Conservation (phyloP, 1,284 basidiomycete species). For the Ganoderma lingzhi region DNA sequence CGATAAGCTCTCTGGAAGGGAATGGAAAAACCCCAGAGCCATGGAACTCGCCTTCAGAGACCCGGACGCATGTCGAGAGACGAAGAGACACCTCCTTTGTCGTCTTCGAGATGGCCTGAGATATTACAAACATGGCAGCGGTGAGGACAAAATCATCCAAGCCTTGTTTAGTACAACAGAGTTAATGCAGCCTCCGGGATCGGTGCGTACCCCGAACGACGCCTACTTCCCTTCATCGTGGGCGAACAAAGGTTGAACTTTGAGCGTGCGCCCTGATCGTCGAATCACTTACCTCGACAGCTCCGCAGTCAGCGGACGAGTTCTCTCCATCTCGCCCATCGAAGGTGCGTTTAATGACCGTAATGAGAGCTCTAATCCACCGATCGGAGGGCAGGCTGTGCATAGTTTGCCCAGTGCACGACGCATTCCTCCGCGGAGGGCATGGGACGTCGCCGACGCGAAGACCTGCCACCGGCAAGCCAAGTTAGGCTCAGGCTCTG, state of each 20-base stretch:
- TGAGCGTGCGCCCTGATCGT: not conserved
- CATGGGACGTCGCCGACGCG: not conserved
- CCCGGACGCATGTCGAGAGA: not conserved
- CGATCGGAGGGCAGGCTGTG: not conserved
- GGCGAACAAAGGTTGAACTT: not conserved
- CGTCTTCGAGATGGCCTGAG: not conserved
- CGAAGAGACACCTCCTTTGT: not conserved
- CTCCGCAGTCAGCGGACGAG: not conserved
- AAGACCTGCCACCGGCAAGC: not conserved
- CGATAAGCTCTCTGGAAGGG: not conserved
- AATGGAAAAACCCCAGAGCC: not conserved
- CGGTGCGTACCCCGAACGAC: not conserved
- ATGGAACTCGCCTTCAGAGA: not conserved
- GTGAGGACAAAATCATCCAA: not conserved
- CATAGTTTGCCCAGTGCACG: not conserved
- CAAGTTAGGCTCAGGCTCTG: not conserved
- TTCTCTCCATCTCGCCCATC: not conserved
- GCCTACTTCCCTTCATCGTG: not conserved
- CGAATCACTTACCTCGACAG: not conserved
- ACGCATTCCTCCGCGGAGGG: not conserved
- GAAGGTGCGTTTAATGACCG: not conserved
- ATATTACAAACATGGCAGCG: not conserved
- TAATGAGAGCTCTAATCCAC: not conserved
- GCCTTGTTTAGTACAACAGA: not conserved
- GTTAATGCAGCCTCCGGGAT: not conserved